phyloP scores from a whole-genome alignment of 2,329 filamentous ascomycete species.

The Fusarium udum region DNA sequence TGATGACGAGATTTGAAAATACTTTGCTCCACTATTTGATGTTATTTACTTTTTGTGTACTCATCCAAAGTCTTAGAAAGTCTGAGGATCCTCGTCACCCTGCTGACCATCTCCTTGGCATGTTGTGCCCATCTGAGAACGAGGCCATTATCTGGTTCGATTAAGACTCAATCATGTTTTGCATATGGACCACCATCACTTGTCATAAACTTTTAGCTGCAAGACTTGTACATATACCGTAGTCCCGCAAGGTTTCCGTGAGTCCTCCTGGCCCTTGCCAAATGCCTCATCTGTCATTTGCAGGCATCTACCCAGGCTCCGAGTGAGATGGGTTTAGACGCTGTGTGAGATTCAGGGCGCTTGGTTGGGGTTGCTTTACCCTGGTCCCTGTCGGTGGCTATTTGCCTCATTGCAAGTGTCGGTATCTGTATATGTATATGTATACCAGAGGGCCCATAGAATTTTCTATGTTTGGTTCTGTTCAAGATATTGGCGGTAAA shows the following conservation, averaged over 20 bases:
- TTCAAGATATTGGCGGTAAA: slow-evolving; percentile 5
- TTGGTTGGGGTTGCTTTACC: slow-evolving; percentile 27
- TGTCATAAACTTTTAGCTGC: slow-evolving; percentile 7
- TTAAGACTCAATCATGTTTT: slow-evolving; percentile 1
- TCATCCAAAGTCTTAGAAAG: neutral
- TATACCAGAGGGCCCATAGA: neutral
- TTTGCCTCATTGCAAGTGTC: slow-evolving; percentile 10
- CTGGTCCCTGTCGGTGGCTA: slow-evolving; percentile 13
- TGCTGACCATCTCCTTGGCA: neutral
- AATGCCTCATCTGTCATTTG: slow-evolving; percentile 4
- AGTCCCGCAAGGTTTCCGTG: slow-evolving; percentile 15
- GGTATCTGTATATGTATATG: neutral
- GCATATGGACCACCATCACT: neutral
- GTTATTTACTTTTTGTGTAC: neutral
- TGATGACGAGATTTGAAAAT: slow-evolving; percentile 16
- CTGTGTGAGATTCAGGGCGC: slow-evolving; percentile 42
- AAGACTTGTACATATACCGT: neutral
- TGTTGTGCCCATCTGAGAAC: neutral
- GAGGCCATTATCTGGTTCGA: slow-evolving; percentile 7
- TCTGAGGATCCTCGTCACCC: slow-evolving; percentile 5
- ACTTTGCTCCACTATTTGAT: slow-evolving; percentile 4
- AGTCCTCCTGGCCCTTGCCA: slow-evolving; percentile 14
- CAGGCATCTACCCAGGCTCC: neutral
- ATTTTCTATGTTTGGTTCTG: neutral
- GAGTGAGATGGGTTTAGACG: slow-evolving; percentile 28